These are phyloP conservation scores for Abrus pulchellus DNA, from an alignment of 306 rosid species.

Conservation along the genomic window DNA sequence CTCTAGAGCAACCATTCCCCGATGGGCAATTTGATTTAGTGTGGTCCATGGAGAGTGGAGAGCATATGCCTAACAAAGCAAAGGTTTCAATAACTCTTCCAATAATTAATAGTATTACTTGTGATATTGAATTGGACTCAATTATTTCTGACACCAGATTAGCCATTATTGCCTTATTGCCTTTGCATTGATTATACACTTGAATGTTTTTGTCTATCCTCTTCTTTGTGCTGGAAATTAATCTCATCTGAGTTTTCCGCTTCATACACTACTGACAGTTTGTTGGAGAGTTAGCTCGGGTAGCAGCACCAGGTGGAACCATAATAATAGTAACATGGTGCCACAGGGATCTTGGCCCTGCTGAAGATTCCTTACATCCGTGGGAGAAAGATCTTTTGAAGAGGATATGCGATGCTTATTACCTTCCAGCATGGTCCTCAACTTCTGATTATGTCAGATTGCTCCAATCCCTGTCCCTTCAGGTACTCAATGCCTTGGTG, in stretches of 20 bases:
- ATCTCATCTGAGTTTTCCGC: slow-evolving; percentile 23
- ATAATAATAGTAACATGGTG: slow-evolving; percentile 95
- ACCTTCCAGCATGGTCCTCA: slow-evolving; percentile 98
- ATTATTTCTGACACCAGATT: background rate
- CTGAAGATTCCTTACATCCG: slow-evolving; percentile 66
- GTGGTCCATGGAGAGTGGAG: slow-evolving; percentile 99
- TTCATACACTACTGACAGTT: slow-evolving; percentile 59
- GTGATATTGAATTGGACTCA: background rate
- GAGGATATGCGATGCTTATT: slow-evolving; percentile 78
- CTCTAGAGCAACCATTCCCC: slow-evolving; percentile 83
- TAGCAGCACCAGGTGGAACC: slow-evolving; percentile 89
- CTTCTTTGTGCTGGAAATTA: background rate
- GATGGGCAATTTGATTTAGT: slow-evolving; percentile 82
- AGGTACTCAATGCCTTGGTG: slow-evolving; percentile 48
- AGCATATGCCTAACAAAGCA: slow-evolving; percentile 96
- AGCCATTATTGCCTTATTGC: background rate
- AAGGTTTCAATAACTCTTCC: slow-evolving; percentile 56
- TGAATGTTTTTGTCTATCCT: background rate
- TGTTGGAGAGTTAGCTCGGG: slow-evolving; percentile 83
- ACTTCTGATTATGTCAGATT: slow-evolving; percentile 76
- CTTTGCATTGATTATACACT: background rate
- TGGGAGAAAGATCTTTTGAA: slow-evolving; percentile 79
- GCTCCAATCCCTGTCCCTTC: slow-evolving; percentile 64
- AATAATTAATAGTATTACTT: background rate
- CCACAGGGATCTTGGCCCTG: slow-evolving; percentile 82